A percentile compares a stretch with the other conserved stretches of the same genome.
These are phyloP conservation scores for Hygrophoropsis aurantiaca DNA, from an alignment of 768 basidiomycete genomes.

Conservation along the genomic window DNA sequence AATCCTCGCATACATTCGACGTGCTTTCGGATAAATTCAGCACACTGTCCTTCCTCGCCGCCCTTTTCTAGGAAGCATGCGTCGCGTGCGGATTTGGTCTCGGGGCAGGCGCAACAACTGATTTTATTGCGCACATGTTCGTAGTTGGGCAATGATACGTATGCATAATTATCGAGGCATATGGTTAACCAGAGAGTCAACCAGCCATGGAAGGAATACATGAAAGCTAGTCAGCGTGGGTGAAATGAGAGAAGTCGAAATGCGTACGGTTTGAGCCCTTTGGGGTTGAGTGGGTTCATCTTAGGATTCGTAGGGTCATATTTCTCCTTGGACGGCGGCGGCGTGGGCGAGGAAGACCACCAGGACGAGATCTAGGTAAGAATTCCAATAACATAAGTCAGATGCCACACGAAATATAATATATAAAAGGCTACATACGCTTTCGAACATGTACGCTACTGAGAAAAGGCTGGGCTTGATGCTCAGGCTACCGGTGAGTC, in stretches of 20 bases:
- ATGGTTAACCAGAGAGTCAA: background rate
- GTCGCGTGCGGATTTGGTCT: constrained; percentile 90
- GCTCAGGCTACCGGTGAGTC: too few species aligned
- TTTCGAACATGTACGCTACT: constrained; percentile 38
- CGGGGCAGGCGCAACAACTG: constrained; percentile 95
- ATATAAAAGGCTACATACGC: constrained; percentile 25
- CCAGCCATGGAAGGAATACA: background rate
- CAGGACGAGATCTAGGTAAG: constrained; percentile 50
- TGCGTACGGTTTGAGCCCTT: constrained; percentile 93
- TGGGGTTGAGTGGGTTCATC: constrained; percentile 86
- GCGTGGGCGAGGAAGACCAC: constrained; percentile 40
- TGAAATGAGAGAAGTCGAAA: background rate
- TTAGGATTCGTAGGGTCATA: constrained; percentile 76
- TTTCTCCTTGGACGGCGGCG: constrained; percentile 35
- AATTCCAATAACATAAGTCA: too few species aligned
- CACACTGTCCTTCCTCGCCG: constrained; percentile 77
- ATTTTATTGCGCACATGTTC: background rate
- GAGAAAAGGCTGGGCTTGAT: too few species aligned
- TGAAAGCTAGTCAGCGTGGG: too few species aligned
- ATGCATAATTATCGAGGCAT: background rate
- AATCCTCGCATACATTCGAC: constrained; percentile 87
- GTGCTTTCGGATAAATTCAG: constrained; percentile 74
- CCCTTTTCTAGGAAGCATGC: constrained; percentile 83
- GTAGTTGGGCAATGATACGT: background rate
- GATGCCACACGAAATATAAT: background rate